A percentile compares a stretch with the other conserved stretches of the same genome.
Evolutionary conservation across 805 yeast species (phyloP).

Genomic region (Hanseniaspora taiwanica): DNA sequence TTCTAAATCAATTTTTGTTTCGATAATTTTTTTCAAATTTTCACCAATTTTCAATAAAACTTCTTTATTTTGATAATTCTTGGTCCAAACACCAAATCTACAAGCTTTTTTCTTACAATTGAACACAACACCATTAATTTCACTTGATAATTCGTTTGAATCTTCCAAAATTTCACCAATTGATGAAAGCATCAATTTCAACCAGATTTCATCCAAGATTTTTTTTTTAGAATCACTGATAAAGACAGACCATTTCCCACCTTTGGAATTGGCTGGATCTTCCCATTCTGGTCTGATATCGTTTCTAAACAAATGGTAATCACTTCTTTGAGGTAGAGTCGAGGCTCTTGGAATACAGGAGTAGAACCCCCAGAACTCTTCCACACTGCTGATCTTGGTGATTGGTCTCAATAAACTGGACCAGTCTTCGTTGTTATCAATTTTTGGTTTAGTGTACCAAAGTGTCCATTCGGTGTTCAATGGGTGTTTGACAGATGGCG

Average conservation of each 20-base stretch:
- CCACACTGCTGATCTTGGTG: slow-evolving; percentile 84
- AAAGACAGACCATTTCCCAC: slow-evolving; percentile 89
- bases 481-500: slow-evolving; percentile 48
- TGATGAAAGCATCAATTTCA: slow-evolving; percentile 72
- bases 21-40: slow-evolving; percentile 67
- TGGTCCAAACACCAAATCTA: slow-evolving; percentile 91
- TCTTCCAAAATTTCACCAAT: slow-evolving; percentile 91
- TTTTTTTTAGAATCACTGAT: slow-evolving; percentile 45
- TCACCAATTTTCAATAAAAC: slow-evolving; percentile 69
- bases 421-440: slow-evolving; percentile 74
- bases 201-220: slow-evolving; percentile 83
- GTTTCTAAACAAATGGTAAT: slow-evolving; percentile 88
- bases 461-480: slow-evolving; percentile 85
- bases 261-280: slow-evolving; percentile 71
- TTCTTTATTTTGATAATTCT: slow-evolving; percentile 43
- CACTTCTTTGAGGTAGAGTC: slow-evolving; percentile 83
- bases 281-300: slow-evolving; percentile 99
- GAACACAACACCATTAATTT: slow-evolving; percentile 89
- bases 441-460: slow-evolving; percentile 94
- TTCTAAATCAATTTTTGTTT: too few relatives aligned
- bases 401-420: slow-evolving; percentile 85
- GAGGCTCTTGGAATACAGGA: slow-evolving; percentile 86
- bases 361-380: slow-evolving; percentile 97
- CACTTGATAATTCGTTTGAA: slow-evolving; percentile 46
- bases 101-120: slow-evolving; percentile 71